A percentile compares a stretch with the other conserved stretches of the same genome.
Conservation (phyloP, 2,329 filamentous ascomycete species). For the Colletotrichum sp. region DNA sequence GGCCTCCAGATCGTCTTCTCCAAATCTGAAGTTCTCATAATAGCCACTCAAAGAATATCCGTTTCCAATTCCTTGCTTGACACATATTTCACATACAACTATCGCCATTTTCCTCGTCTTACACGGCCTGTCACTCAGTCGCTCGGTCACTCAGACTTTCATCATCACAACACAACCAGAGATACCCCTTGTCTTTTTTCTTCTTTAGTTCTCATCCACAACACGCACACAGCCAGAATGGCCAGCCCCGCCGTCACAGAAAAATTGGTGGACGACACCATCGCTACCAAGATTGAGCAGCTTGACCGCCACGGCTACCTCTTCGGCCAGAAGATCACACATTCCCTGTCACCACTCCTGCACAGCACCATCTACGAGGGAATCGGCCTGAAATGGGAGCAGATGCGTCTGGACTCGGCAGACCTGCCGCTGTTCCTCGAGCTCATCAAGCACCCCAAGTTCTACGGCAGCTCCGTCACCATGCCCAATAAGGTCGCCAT, state of each 20-base stretch:
- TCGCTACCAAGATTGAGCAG: conserved; percentile 21
- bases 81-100: not conserved
- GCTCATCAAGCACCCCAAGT: conserved; percentile 60
- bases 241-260: not conserved
- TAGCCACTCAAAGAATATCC: not conserved
- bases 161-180: not conserved
- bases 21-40: not conserved
- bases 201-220: not conserved
- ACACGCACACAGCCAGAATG: not conserved
- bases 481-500: conserved; percentile 87
- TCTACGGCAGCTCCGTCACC: conserved; percentile 76
- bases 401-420: conserved; percentile 56
- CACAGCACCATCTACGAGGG: conserved; percentile 59
- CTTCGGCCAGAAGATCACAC: conserved; percentile 61
- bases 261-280: conserved; percentile 8
- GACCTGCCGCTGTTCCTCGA: conserved; percentile 53
- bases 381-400: conserved; percentile 55
- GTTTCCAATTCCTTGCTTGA: not conserved
- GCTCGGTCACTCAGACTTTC: not conserved
- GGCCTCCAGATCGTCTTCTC: not conserved
- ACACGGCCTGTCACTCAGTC: not conserved
- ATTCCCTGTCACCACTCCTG: conserved; percentile 60
- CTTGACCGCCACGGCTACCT: conserved; percentile 57
- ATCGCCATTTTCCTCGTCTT: not conserved
- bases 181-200: not conserved